Conservation (phyloP, 1,139 yeast genomes). For the Komagataea norvegica region DNA sequence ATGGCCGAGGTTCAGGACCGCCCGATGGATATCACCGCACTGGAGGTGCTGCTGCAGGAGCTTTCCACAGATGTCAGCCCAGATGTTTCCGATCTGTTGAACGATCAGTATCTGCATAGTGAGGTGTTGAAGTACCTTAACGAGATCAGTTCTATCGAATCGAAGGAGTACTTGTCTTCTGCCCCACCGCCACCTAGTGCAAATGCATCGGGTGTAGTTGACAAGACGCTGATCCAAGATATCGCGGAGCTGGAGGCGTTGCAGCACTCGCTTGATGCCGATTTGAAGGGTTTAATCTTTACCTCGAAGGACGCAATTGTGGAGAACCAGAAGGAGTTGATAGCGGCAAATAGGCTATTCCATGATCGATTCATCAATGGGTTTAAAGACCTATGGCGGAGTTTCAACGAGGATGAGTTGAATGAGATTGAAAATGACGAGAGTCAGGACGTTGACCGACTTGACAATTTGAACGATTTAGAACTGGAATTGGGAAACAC, state of each 20-base stretch:
- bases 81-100: slow-evolving; percentile 10
- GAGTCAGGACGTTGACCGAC: slow-evolving; percentile 1
- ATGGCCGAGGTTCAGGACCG: background rate
- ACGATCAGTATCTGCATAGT: slow-evolving; percentile 14
- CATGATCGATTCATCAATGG: slow-evolving; percentile 30
- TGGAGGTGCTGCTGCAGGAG: slow-evolving; percentile 19
- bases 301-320: slow-evolving; percentile 31
- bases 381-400: slow-evolving; percentile 30
- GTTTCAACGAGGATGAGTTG: slow-evolving; percentile 28
- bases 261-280: slow-evolving; percentile 34
- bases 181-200: slow-evolving; percentile 25
- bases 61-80: slow-evolving; percentile 15
- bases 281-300: slow-evolving; percentile 32
- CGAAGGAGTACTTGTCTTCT: slow-evolving; percentile 24
- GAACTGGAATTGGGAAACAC: slow-evolving; percentile 20
- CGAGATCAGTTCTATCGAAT: slow-evolving; percentile 21
- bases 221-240: slow-evolving; percentile 34
- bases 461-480: slow-evolving; percentile 6
- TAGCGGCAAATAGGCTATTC: slow-evolving; percentile 26
- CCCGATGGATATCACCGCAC: slow-evolving; percentile 8
- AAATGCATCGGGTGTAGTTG: slow-evolving; percentile 9
- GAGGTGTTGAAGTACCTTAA: slow-evolving; percentile 18
- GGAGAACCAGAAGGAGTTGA: slow-evolving; percentile 29
- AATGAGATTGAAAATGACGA: slow-evolving; percentile 18
- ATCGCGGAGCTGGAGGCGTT: slow-evolving; percentile 46